A percentile compares a stretch with the other conserved stretches of the same genome.
Conservation (phyloP, 805 yeast species). For the Pichia sporocuriosa region DNA sequence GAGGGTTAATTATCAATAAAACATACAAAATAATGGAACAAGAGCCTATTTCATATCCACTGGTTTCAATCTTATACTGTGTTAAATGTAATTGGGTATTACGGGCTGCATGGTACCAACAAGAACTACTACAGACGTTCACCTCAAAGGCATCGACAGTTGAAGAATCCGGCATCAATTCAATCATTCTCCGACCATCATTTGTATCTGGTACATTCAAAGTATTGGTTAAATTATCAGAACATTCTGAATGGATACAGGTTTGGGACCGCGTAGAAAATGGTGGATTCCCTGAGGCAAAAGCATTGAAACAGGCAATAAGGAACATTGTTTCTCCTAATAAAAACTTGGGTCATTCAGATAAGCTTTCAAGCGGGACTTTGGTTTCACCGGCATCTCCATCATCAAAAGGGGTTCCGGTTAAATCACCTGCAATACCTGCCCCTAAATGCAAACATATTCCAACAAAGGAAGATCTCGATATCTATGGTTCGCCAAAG, state of each 20-base stretch:
- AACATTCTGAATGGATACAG: constrained; percentile 26
- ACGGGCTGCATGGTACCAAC: constrained; percentile 82
- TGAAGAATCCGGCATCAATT: constrained; percentile 37
- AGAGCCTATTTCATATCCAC: constrained; percentile 37
- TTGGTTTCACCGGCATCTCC: not conserved
- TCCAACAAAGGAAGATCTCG: constrained; percentile 2
- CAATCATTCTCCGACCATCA: constrained; percentile 45
- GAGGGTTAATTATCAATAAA: too few species aligned
- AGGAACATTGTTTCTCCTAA: constrained; percentile 53
- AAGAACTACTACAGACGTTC: constrained; percentile 81
- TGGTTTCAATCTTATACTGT: constrained; percentile 67
- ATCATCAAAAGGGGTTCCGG: not conserved
- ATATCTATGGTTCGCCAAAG: constrained; percentile 10
- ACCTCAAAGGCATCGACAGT: constrained; percentile 19
- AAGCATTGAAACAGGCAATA: constrained; percentile 62
- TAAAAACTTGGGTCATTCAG: constrained; percentile 58
- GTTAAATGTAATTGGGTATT: constrained; percentile 84
- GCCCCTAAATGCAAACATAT: not conserved
- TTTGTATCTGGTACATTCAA: constrained; percentile 50
- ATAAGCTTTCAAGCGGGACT: constrained; percentile 21
- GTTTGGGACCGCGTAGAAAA: constrained; percentile 57
- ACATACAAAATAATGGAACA: constrained; percentile 6
- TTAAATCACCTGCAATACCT: not conserved
- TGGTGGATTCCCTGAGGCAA: constrained; percentile 86
- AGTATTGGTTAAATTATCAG: constrained; percentile 39